A percentile compares a stretch with the other conserved stretches of the same genome.
Evolutionary conservation across 2,329 filamentous ascomycete genomes (phyloP).

Genomic region (Nigrospora osmanthi): DNA sequence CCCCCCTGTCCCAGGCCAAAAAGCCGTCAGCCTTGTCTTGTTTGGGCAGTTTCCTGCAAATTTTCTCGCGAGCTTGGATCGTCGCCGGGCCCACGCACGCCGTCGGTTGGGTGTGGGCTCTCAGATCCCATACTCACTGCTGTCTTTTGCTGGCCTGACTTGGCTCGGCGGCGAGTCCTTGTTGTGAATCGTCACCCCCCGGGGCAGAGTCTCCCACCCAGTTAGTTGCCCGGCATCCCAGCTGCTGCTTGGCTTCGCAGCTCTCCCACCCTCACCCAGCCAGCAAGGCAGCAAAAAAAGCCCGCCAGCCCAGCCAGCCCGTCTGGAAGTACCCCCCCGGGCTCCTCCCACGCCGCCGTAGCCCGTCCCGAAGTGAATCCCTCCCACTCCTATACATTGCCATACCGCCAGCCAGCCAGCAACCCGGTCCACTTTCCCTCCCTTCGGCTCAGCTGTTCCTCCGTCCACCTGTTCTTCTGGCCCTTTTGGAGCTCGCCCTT

Average conservation of each 20-base stretch:
- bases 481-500: constrained; percentile 18
- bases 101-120: constrained; percentile 1
- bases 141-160: constrained; percentile 1
- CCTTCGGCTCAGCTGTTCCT: constrained; percentile 2
- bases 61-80: constrained; percentile 17
- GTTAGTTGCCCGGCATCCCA: not conserved
- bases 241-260: not conserved
- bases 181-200: not conserved
- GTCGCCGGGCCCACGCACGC: constrained; percentile 9
- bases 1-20: not conserved
- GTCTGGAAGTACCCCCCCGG: not conserved
- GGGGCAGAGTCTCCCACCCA: not conserved
- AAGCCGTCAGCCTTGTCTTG: constrained; percentile 22
- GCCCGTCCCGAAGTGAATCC: not conserved
- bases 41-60: constrained; percentile 21
- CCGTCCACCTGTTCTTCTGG: constrained; percentile 5
- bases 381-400: not conserved
- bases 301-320: not conserved
- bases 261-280: too few relatives aligned
- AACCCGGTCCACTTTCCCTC: not conserved
- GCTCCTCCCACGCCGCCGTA: not conserved
- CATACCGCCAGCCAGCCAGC: not conserved
- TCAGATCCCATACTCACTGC: not conserved
- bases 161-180: constrained; percentile 4
- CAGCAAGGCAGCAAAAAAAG: too few relatives aligned